phyloP scores from a whole-genome alignment of 805 yeast genomes.

The Dipodascopsis tothii region DNA sequence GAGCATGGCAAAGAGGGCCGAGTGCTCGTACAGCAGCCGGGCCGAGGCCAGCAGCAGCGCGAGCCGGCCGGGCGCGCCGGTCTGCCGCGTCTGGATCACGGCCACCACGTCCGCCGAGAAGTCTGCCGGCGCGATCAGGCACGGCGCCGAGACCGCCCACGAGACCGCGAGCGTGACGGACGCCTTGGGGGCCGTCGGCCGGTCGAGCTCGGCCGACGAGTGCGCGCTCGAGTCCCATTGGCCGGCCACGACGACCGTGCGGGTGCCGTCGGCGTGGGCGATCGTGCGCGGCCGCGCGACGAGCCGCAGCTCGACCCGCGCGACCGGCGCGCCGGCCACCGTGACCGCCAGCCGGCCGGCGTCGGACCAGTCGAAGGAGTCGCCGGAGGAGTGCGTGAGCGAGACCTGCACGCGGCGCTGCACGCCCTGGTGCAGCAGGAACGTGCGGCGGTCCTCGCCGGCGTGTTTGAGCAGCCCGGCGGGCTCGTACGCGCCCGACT shows the following conservation, averaged over 20 bases:
- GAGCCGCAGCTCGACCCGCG: constrained; percentile 11
- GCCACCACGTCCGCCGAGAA: constrained; percentile 16
- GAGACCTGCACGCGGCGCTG: constrained; percentile 17
- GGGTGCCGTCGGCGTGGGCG: constrained; percentile 23
- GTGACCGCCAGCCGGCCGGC: constrained; percentile 7
- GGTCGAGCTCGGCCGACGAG: constrained; percentile 12
- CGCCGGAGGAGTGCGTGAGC: constrained; percentile 20
- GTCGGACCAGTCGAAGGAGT: constrained; percentile 19
- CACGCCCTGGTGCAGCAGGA: constrained; percentile 14
- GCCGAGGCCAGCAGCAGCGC: constrained; percentile 10
- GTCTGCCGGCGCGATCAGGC: constrained; percentile 13
- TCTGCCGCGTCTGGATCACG: constrained; percentile 8
- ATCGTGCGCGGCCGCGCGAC: constrained; percentile 14
- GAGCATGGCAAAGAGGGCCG: constrained; percentile 13
- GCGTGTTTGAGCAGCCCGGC: constrained; percentile 10
- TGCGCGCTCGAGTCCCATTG: constrained; percentile 26
- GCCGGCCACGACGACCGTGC: constrained; percentile 18
- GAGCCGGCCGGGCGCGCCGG: constrained; percentile 12
- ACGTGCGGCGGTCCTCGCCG: constrained; percentile 11
- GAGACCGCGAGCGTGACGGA: constrained; percentile 14
- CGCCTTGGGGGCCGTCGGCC: constrained; percentile 16
- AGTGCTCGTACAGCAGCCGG: constrained; percentile 9
- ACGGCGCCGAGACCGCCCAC: constrained; percentile 18
- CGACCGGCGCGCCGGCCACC: constrained; percentile 4
- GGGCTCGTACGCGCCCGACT: constrained; percentile 17